Base-by-base conservation (phyloP, 768 basidiomycete species). In the Pulveroboletus ravenelii region DNA sequence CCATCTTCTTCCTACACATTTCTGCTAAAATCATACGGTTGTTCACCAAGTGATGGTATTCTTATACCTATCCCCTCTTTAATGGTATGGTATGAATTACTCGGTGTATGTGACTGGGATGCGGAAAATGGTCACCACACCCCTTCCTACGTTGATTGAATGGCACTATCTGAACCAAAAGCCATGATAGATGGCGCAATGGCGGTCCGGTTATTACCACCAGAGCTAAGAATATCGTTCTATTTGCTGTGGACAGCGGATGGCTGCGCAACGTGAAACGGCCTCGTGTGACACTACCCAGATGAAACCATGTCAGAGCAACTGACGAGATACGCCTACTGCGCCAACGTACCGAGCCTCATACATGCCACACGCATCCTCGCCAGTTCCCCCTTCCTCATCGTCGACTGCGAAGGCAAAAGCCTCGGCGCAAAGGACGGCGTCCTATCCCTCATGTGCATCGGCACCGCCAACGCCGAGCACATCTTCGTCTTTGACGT, bases 1-100 rank as follows among this genome's bases (percentile, higher is more conserved):
- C 93, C 51, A 95, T 96, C 67, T 96, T 97, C 83, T 96, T 95
- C 85, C 87, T 96, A 37, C 94, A 97, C 70, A 95, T 96, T 68
- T 87, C 91, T 39, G 92, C 93, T 59, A 95, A 95, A 75, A 77
- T 95, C 68, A 90, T 95, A 69, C 85, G 89, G 55, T 82, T 84
- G 41, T 91, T 95, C 71, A 86, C 89, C 57, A 93, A 91, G 70
- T 93, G 78, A 58, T 63, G 48, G 20, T 2, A 23, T n/a, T 44
- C 43, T 41, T 47, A 45, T 53, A 47, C 34, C 14, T 41, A 29
- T 36, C 48, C 20, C 20, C 20, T 23, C 20, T 23, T 23, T 23
- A 23, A 23, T 23, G 20, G 20, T 23, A 23, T 4, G 20, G 20
- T 23, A 4, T 23, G 20, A 23, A 23, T 23, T 23, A 23, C 20